Base-by-base conservation (phyloP, 78 protist species). In the Dictyostelium firmibasis region DNA sequence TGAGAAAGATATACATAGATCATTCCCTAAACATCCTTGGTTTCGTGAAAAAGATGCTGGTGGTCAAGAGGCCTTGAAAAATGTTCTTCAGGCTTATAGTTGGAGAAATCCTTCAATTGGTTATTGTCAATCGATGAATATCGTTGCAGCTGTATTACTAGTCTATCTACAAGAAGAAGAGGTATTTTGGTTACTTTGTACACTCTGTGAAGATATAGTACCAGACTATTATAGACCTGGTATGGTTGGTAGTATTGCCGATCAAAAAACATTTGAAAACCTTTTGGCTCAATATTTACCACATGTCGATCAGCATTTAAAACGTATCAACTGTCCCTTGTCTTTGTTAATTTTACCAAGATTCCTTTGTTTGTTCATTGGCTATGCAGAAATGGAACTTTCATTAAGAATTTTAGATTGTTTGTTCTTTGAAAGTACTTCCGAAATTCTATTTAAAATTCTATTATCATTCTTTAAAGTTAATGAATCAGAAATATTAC, bases 21-120 rank as follows among this genome's bases (percentile, higher is more conserved):
- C 86, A 18, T 86, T 95, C 16, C 98, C 98, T 8, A 91, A 97
- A n/a, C 98, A 97, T 77, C 97, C 98, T 8, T 94, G 85, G 47
- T 97, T 82, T 84, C 96, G 89, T 41, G 35, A 20, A 44, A 33
- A 9, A 20, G 69, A 74, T 4, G 77, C 44, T 47, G 18, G n/a
- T 0, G 98, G 98, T 60, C 84, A 92, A 29, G 70, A 43, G 5
- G 77, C 97, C 4, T 85, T 97, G 5, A 76, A 97, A 11, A 83
- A 96, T 31, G 70, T 97, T 10, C 87, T 97, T 2, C 25, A 11
- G 11, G 97, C 93, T 0, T 95, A 89, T 33, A 79, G 91, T 18
- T 89, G 94, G 94, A 53, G 92, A 36, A 87, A 86, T 31, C 97
- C 92, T 13, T 62, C 95, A 1, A 70, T 96, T 41, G 97, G 97